Percentiles rank a stretch among this genome's conserved stretches.
phyloP scores from a whole-genome alignment of 805 yeast species.

The Ogataea kodamae region DNA sequence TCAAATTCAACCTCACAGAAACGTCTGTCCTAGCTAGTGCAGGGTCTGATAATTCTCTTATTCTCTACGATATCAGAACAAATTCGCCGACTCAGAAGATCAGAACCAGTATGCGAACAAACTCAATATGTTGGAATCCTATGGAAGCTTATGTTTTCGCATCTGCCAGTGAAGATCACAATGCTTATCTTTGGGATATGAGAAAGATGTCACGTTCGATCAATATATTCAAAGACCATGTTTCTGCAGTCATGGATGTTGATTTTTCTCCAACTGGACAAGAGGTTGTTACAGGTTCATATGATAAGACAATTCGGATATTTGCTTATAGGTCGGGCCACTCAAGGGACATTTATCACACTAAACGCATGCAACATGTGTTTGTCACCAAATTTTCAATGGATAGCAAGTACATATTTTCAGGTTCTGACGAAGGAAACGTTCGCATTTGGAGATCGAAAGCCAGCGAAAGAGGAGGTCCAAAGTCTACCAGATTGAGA shows the following conservation, averaged over 20 bases:
- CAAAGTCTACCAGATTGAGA: constrained; percentile 77
- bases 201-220: constrained; percentile 77
- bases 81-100: constrained; percentile 90
- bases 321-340: constrained; percentile 73
- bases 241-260: constrained; percentile 89
- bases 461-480: constrained; percentile 79
- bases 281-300: constrained; percentile 91
- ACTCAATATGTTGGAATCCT: constrained; percentile 93
- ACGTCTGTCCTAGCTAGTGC: constrained; percentile 85
- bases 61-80: constrained; percentile 86
- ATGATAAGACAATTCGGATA: constrained; percentile 88
- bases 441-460: constrained; percentile 88
- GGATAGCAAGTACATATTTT: constrained; percentile 81
- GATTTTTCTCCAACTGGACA: constrained; percentile 97
- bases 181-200: constrained; percentile 94
- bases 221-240: constrained; percentile 91
- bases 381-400: constrained; percentile 80
- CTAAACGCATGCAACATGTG: constrained; percentile 96
- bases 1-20: constrained; percentile 86
- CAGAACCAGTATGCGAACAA: constrained; percentile 76
- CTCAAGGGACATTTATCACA: constrained; percentile 91
- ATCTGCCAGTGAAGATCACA: constrained; percentile 91
- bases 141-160: constrained; percentile 96
- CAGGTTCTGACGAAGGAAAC: constrained; percentile 96
- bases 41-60: constrained; percentile 86